phyloP scores from a whole-genome alignment of 139 green algal species.

The Chlamydomonas sp. region DNA sequence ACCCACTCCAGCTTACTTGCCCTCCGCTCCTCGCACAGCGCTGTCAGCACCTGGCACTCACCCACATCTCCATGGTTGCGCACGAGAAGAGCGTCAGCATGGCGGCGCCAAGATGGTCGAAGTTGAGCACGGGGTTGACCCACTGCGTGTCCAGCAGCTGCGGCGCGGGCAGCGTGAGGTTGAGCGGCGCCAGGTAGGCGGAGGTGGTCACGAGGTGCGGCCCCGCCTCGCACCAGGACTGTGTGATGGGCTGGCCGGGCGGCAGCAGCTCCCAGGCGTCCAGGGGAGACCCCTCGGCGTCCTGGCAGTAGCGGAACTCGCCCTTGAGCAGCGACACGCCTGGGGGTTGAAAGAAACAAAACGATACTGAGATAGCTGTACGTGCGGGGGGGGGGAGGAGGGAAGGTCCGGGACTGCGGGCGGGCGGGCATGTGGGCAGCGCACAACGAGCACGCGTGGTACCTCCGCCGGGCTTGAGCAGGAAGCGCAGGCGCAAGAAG shows the following conservation, averaged over 20 bases:
- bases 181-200: conserved; percentile 43
- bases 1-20: too few species aligned
- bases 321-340: conserved; percentile 14
- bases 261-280: conserved; percentile 42
- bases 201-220: conserved; percentile 20
- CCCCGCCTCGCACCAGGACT: conserved; percentile 11
- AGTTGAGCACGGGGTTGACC: conserved; percentile 63
- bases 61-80: conserved; percentile 69
- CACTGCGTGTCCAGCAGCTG: conserved; percentile 23
- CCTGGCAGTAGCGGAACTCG: conserved; percentile 44
- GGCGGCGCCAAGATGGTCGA: conserved; percentile 61
- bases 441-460: too few species aligned
- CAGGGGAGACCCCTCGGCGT: conserved; percentile 2
- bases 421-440: not conserved
- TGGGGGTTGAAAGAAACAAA: not conserved
- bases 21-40: not conserved
- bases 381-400: not conserved
- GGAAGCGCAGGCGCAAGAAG: too few species aligned
- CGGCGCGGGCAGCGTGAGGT: conserved; percentile 16
- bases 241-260: conserved; percentile 39
- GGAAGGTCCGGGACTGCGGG: not conserved
- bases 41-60: not conserved
- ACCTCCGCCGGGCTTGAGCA: too few species aligned
- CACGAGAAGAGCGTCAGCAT: conserved; percentile 65
- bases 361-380: too few species aligned